Percentiles rank a stretch among this genome's conserved stretches.
Evolutionary conservation across 306 rosid species (phyloP).

Genomic region (Hippophae gyantsensis): DNA sequence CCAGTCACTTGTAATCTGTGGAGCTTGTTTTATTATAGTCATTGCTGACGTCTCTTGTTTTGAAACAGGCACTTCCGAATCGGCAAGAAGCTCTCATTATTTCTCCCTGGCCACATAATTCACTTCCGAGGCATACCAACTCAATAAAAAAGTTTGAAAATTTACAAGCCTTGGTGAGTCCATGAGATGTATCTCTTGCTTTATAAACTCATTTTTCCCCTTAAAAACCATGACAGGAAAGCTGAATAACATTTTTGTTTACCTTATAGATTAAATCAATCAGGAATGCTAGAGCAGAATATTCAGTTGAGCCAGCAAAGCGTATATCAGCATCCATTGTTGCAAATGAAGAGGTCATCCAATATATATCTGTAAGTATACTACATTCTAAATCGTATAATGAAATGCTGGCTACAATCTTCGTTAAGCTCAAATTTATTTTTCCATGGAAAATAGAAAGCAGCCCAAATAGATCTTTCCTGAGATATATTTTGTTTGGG

Average conservation of each 20-base stretch:
- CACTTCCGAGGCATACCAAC: constrained; percentile 53
- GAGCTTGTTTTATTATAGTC: not conserved
- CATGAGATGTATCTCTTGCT: constrained; percentile 9
- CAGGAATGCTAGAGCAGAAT: constrained; percentile 93
- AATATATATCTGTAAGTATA: constrained; percentile 57
- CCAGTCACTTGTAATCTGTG: not conserved
- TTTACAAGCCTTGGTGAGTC: constrained; percentile 76
- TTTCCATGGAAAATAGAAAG: no score
- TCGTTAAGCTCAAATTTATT: not conserved
- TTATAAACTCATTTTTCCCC: not conserved
- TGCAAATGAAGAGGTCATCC: constrained; percentile 75
- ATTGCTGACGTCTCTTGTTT: constrained; percentile 4
- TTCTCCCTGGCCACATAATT: constrained; percentile 78
- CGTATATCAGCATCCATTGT: constrained; percentile 77
- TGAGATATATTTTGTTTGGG: no score
- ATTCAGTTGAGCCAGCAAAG: constrained; percentile 91
- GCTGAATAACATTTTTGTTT: not conserved
- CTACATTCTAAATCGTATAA: not conserved
- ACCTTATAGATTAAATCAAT: constrained; percentile 57
- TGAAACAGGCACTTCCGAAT: constrained; percentile 72
- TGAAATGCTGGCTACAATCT: not conserved
- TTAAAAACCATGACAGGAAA: no score
- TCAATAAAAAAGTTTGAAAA: constrained; percentile 77
- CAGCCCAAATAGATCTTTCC: no score
- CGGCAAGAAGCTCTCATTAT: constrained; percentile 68